Conservation (phyloP, 2,329 filamentous ascomycete species). For the Incumbomyces lentus region DNA sequence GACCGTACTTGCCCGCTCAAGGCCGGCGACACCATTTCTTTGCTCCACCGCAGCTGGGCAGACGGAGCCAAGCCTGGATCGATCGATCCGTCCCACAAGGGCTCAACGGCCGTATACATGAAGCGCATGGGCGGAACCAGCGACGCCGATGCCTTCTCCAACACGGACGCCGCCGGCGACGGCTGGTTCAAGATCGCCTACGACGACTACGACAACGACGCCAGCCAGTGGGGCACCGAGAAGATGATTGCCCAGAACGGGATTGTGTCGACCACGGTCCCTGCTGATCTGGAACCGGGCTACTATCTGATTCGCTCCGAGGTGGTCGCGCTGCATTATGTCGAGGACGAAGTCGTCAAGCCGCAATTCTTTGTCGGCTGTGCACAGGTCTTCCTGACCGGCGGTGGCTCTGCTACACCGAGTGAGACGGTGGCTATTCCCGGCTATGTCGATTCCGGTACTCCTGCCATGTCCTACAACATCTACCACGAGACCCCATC, state of each 20-base stretch:
- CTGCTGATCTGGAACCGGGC: conserved; percentile 50
- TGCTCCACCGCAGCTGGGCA: conserved; percentile 56
- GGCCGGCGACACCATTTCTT: conserved; percentile 50
- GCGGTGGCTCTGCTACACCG: conserved; percentile 37
- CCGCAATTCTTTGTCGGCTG: conserved; percentile 66
- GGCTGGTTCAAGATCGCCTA: conserved; percentile 76
- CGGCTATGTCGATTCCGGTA: conserved; percentile 45
- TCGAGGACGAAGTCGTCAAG: conserved; percentile 25
- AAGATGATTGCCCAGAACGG: conserved; percentile 56
- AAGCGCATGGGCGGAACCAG: conserved; percentile 55
- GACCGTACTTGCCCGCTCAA: conserved; percentile 36
- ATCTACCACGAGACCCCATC: conserved; percentile 43
- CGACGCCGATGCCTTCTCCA: conserved; percentile 20
- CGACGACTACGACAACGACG: conserved; percentile 50
- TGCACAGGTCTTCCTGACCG: conserved; percentile 56
- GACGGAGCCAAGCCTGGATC: conserved; percentile 44
- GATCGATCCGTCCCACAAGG: conserved; percentile 53
- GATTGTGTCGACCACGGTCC: conserved; percentile 52
- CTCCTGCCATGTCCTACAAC: conserved; percentile 53
- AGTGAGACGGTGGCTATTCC: conserved; percentile 52
- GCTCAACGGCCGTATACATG: conserved; percentile 63
- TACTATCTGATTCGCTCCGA: conserved; percentile 65
- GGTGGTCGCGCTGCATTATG: not conserved
- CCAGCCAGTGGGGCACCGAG: conserved; percentile 56
- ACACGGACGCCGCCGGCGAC: conserved; percentile 44